Conservation (phyloP, 2,329 filamentous ascomycete species). For the Atkinsonella hypoxylon region DNA sequence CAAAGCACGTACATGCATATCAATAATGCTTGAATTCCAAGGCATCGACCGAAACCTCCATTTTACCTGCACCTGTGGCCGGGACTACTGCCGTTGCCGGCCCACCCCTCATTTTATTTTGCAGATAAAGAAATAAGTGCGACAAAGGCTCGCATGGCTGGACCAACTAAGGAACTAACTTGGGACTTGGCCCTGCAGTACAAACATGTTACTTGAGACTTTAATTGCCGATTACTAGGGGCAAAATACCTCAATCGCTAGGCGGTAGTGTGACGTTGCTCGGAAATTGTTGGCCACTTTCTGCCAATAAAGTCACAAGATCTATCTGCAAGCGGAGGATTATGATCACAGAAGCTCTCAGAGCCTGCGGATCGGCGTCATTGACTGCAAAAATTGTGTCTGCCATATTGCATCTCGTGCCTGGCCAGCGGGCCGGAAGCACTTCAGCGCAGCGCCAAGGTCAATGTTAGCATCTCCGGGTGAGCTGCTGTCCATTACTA, state of each 20-base stretch:
- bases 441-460: neutral
- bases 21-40: neutral
- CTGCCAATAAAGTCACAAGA: neutral
- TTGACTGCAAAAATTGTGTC: neutral
- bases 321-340: neutral
- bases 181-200: neutral
- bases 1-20: neutral
- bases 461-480: neutral
- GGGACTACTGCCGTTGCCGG: neutral
- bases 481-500: neutral
- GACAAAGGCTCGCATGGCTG: neutral
- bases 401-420: neutral
- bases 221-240: neutral
- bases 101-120: neutral
- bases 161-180: neutral
- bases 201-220: neutral
- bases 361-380: neutral
- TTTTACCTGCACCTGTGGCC: neutral
- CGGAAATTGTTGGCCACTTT: neutral
- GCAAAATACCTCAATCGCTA: slow-evolving; percentile 1
- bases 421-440: neutral
- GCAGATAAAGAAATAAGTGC: neutral
- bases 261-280: neutral
- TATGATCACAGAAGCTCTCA: neutral
- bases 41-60: neutral